Evolutionary conservation across 164 flowering plant species (phyloP).

Genomic region (Stephania cephalantha): DNA sequence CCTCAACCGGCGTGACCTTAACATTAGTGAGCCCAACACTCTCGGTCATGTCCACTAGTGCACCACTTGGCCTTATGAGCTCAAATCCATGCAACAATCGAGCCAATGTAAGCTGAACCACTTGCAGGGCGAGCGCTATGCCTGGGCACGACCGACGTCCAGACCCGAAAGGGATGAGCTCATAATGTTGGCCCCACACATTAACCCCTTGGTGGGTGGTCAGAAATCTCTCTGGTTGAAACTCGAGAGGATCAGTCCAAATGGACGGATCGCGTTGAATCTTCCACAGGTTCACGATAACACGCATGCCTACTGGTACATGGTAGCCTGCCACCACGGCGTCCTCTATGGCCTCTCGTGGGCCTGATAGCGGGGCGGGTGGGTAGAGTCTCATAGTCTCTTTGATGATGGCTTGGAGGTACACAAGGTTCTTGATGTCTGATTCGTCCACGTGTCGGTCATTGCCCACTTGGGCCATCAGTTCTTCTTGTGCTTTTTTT

Average conservation of each 20-base stretch:
- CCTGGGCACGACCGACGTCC: constrained; percentile 17
- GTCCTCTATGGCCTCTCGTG: constrained; percentile 5
- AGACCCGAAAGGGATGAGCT: constrained; percentile 11
- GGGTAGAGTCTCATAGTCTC: constrained; percentile 9
- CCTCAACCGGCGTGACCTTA: background rate
- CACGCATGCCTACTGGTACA: constrained; percentile 4
- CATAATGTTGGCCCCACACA: constrained; percentile 10
- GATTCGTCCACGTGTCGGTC: constrained; percentile 5
- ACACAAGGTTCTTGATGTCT: background rate
- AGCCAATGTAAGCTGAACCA: constrained; percentile 10
- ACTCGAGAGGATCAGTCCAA: constrained; percentile 7
- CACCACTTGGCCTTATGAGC: background rate
- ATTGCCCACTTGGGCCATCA: background rate
- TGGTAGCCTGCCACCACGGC: constrained; percentile 4
- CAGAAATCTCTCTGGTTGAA: constrained; percentile 14
- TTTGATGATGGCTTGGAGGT: constrained; percentile 13
- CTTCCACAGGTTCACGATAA: constrained; percentile 13
- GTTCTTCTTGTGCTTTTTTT: constrained; percentile 4
- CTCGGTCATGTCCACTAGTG: too few species aligned
- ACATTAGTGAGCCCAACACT: too few species aligned
- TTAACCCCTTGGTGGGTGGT: background rate
- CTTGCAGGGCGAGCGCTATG: constrained; percentile 3
- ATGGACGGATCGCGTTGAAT: constrained; percentile 11
- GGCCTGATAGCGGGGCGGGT: background rate
- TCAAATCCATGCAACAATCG: constrained; percentile 13